Conservation (phyloP, 164 flowering plant species). For the Vitis rotundifolia region DNA sequence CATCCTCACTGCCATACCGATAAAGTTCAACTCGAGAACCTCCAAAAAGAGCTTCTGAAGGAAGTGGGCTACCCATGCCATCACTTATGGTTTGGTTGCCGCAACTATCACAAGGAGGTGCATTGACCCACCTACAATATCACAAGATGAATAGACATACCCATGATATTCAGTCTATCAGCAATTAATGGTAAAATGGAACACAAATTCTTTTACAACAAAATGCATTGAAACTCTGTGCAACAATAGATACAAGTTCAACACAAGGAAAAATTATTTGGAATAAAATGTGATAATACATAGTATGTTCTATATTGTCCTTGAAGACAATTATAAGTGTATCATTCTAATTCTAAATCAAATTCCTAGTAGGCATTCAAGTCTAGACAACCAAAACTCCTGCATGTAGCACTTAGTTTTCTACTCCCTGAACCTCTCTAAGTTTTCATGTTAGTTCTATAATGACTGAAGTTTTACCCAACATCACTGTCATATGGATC, state of each 20-base stretch:
- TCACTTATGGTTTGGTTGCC: conserved; percentile 48
- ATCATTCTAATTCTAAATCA: not conserved
- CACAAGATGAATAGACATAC: not conserved
- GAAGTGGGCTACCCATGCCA: conserved; percentile 65
- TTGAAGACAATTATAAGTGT: not conserved
- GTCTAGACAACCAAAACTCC: not conserved
- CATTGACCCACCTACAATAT: conserved; percentile 79
- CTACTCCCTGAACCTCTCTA: too few relatives aligned
- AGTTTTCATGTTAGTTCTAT: too few relatives aligned
- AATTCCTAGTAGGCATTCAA: not conserved
- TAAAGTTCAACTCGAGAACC: conserved; percentile 85
- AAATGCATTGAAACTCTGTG: not conserved
- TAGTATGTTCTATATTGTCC: too few relatives aligned
- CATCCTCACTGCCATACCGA: conserved; percentile 41
- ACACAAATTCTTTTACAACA: not conserved
- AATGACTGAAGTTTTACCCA: too few relatives aligned
- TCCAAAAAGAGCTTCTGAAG: conserved; percentile 65
- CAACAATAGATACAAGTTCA: not conserved
- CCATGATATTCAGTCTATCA: not conserved
- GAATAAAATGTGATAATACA: not conserved
- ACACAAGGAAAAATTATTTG: not conserved
- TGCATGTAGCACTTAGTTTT: not conserved
- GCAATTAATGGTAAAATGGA: not conserved
- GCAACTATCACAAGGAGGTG: conserved; percentile 86
- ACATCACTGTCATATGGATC: too few relatives aligned